phyloP scores from a whole-genome alignment of 208 protist genomes.

The Vickermania spadyakhi region DNA sequence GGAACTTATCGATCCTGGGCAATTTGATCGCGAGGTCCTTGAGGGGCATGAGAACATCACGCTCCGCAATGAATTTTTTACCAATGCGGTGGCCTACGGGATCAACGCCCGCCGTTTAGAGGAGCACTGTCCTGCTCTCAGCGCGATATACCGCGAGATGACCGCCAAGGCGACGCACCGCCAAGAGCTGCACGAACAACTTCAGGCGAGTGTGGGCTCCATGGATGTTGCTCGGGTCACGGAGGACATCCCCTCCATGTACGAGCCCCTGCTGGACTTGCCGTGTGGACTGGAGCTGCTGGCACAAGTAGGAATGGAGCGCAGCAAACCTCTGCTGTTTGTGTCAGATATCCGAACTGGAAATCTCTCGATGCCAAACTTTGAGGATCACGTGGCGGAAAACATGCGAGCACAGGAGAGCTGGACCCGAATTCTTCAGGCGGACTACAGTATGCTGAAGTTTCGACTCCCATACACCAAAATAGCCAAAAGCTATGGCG shows the following conservation, averaged over 20 bases:
- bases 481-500: constrained; percentile 40
- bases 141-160: constrained; percentile 39
- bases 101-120: constrained; percentile 74
- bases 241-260: constrained; percentile 84
- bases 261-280: constrained; percentile 54
- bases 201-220: constrained; percentile 28
- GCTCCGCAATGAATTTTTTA: constrained; percentile 93
- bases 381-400: constrained; percentile 85
- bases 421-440: constrained; percentile 89
- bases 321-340: constrained; percentile 83
- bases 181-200: constrained; percentile 44
- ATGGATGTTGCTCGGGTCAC: constrained; percentile 81
- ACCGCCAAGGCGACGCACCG: constrained; percentile 57
- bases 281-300: constrained; percentile 67
- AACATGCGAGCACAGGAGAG: constrained; percentile 91
- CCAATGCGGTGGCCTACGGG: constrained; percentile 86
- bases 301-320: constrained; percentile 60
- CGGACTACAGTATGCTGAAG: constrained; percentile 90
- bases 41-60: constrained; percentile 52
- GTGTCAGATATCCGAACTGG: constrained; percentile 93
- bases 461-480: constrained; percentile 92
- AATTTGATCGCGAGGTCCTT: constrained; percentile 75
- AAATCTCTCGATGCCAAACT: constrained; percentile 67
- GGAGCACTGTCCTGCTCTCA: constrained; percentile 48
- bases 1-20: constrained; percentile 91